Evolutionary conservation across 2,329 filamentous ascomycete genomes (phyloP).

Genomic region (Penicillium digitatum): DNA sequence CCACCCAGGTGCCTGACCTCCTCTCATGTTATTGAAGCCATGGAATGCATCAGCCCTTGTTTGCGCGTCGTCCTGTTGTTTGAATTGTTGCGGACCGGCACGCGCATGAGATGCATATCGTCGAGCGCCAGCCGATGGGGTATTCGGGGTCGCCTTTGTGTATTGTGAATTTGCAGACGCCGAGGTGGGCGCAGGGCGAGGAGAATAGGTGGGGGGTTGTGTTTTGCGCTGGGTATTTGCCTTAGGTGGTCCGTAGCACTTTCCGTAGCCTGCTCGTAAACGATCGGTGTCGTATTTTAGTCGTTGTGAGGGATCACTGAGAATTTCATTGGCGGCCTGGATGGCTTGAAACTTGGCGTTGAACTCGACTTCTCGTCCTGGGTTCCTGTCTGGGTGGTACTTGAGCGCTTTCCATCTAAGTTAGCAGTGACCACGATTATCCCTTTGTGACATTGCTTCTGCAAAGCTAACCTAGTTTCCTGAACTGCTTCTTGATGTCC

Average conservation of each 20-base stretch:
- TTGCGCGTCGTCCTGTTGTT: slow-evolving; percentile 38
- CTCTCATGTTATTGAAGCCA: slow-evolving; percentile 46
- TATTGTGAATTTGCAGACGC: slow-evolving; percentile 16
- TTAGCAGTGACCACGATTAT: not conserved
- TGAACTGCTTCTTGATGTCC: slow-evolving; percentile 82
- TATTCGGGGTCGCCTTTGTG: slow-evolving; percentile 23
- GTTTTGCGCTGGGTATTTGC: slow-evolving; percentile 30
- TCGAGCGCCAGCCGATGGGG: slow-evolving; percentile 38
- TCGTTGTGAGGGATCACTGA: slow-evolving; percentile 57
- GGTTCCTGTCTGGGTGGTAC: slow-evolving; percentile 86
- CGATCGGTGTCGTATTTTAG: slow-evolving; percentile 61
- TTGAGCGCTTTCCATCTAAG: slow-evolving; percentile 60
- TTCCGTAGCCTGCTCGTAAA: slow-evolving; percentile 47
- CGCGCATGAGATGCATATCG: slow-evolving; percentile 42
- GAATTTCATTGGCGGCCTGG: slow-evolving; percentile 77
- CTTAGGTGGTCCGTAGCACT: slow-evolving; percentile 31
- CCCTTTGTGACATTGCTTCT: not conserved
- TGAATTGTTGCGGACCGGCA: slow-evolving; percentile 40
- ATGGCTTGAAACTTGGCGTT: slow-evolving; percentile 82
- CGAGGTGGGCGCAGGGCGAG: slow-evolving; percentile 24
- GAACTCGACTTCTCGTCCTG: slow-evolving; percentile 73
- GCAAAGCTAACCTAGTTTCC: slow-evolving; percentile 64
- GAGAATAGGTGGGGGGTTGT: slow-evolving; percentile 23
- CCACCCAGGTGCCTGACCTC: slow-evolving; percentile 31
- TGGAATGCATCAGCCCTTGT: slow-evolving; percentile 45